These are phyloP conservation scores for sunflower (Helianthus annuus) DNA, from an alignment of 129 eudicot species.

Conservation along the genomic window HanXRQr2.0-SUNRISE NC_035435.2:153672176-153672675, in stretches of 20 bases:
- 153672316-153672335: constrained; percentile 58
- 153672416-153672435: constrained; percentile 87
- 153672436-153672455: constrained; percentile 63
- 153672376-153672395: constrained; percentile 85
- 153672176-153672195: no score
- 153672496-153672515: constrained; percentile 12
- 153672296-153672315: constrained; percentile 36
- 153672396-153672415: constrained; percentile 89
- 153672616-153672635: constrained; percentile 40
- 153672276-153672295: background rate
- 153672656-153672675: background rate
- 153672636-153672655: constrained; percentile 39
- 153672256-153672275: no score
- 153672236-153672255: no score
- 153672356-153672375: constrained; percentile 66
- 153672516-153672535: background rate
- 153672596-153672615: constrained; percentile 42
- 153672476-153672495: background rate
- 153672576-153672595: constrained; percentile 25
- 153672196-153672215: no score
- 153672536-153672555: constrained; percentile 42
- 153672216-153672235: no score
- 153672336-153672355: constrained; percentile 49
- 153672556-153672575: constrained; percentile 51
- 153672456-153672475: constrained; percentile 42